A percentile compares a stretch with the other conserved stretches of the same genome.
These are phyloP conservation scores for Scheffersomyces lignicola DNA, from an alignment of 1,139 yeast species.

Conservation along the genomic window DNA sequence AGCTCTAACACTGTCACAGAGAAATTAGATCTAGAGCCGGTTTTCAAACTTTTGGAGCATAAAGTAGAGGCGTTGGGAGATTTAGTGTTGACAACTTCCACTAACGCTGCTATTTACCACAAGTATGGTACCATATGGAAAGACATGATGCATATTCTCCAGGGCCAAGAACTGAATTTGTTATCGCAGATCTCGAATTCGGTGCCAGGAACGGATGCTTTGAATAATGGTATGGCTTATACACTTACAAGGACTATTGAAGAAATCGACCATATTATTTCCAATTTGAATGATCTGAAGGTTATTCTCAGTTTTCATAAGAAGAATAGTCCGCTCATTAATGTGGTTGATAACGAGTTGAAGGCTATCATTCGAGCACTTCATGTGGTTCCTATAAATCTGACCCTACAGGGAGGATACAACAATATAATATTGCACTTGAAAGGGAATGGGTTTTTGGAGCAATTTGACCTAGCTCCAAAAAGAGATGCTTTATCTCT, in stretches of 20 bases:
- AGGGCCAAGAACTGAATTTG: constrained; percentile 27
- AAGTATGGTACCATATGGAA: constrained; percentile 36
- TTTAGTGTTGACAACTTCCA: constrained; percentile 25
- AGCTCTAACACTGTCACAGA: constrained; percentile 30
- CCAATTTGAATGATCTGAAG: not conserved
- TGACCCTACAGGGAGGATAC: not conserved
- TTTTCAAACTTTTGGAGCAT: constrained; percentile 27
- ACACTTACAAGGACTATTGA: not conserved
- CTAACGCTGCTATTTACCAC: constrained; percentile 30
- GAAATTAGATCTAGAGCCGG: constrained; percentile 38
- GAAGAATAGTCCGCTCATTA: not conserved
- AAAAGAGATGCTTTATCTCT: too few species aligned
- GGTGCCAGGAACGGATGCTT: not conserved
- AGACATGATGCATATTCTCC: constrained; percentile 32
- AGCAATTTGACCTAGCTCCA: too few species aligned
- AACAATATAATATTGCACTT: not conserved
- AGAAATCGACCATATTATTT: not conserved
- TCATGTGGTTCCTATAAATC: not conserved
- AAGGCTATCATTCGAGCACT: not conserved
- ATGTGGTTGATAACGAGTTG: not conserved
- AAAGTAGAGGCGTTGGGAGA: constrained; percentile 31
- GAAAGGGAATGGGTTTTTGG: not conserved
- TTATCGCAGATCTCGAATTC: constrained; percentile 2
- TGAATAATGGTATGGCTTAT: not conserved
- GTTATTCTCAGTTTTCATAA: not conserved